Percentiles rank a stretch among this genome's conserved stretches.
These are phyloP conservation scores for Punctularia strigosozonata DNA, from an alignment of 768 basidiomycete species.

Conservation along the genomic window DNA sequence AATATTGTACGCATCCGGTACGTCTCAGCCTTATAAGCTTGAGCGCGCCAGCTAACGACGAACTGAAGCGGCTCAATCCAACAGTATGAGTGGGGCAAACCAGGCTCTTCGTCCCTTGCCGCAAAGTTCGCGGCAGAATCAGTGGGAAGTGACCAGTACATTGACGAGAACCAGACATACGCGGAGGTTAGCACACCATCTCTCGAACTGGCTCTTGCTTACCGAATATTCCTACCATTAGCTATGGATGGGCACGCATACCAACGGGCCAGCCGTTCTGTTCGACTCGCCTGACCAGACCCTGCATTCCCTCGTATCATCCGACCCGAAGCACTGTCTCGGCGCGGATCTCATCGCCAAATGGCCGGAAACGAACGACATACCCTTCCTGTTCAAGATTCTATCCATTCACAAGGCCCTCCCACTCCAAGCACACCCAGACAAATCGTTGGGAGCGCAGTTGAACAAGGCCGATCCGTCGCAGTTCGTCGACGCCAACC, in stretches of 20 bases:
- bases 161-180: constrained; percentile 35
- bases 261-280: constrained; percentile 30
- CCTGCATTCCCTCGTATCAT: constrained; percentile 22
- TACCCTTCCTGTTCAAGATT: constrained; percentile 49
- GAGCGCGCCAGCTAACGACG: no score
- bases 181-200: constrained; percentile 33
- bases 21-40: no score
- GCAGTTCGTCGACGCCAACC: constrained; percentile 34
- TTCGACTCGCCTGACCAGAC: constrained; percentile 14
- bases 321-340: constrained; percentile 18
- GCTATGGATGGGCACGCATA: constrained; percentile 58
- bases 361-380: constrained; percentile 18
- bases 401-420: constrained; percentile 43
- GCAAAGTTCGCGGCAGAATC: constrained; percentile 28
- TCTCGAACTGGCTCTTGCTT: neutral
- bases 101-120: constrained; percentile 32
- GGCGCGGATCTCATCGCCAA: constrained; percentile 22
- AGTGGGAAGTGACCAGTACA: constrained; percentile 19
- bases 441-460: constrained; percentile 32
- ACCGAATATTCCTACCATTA: constrained; percentile 7
- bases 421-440: constrained; percentile 46
- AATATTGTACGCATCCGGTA: no score
- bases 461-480: constrained; percentile 31
- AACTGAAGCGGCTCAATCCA: no score
- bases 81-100: constrained; percentile 43